Evolutionary conservation across 2,329 filamentous ascomycete species (phyloP).

Genomic region (Ophiostoma perfectum): DNA sequence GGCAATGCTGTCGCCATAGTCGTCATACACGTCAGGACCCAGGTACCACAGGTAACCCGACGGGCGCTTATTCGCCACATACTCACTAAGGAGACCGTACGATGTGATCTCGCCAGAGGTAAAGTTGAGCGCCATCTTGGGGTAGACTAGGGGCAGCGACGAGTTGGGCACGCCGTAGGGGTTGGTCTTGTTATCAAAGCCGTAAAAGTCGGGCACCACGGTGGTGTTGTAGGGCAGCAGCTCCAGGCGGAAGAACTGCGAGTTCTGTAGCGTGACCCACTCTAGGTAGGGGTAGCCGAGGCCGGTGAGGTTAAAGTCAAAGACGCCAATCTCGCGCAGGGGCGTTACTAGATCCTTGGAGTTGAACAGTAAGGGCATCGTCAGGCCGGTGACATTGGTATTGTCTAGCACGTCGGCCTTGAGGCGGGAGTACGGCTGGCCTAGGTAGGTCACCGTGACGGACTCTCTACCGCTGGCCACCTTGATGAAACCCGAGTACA

Average conservation of each 20-base stretch:
- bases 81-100: background rate
- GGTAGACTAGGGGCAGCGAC: background rate
- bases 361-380: background rate
- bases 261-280: background rate
- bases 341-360: background rate
- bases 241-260: background rate
- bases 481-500: background rate
- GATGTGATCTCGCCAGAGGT: background rate
- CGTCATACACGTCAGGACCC: background rate
- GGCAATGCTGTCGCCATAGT: background rate
- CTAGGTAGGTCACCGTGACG: background rate
- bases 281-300: background rate
- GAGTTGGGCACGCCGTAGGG: constrained; percentile 1
- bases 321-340: background rate
- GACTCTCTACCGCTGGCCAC: background rate
- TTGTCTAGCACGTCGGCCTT: background rate
- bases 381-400: background rate
- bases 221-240: background rate
- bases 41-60: background rate
- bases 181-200: background rate
- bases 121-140: background rate
- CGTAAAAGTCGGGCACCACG: background rate
- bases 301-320: background rate
- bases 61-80: background rate
- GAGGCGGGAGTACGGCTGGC: background rate